Conservation (phyloP, 73 alveolate genomes). For the Paramecium sexaurelia region DNA sequence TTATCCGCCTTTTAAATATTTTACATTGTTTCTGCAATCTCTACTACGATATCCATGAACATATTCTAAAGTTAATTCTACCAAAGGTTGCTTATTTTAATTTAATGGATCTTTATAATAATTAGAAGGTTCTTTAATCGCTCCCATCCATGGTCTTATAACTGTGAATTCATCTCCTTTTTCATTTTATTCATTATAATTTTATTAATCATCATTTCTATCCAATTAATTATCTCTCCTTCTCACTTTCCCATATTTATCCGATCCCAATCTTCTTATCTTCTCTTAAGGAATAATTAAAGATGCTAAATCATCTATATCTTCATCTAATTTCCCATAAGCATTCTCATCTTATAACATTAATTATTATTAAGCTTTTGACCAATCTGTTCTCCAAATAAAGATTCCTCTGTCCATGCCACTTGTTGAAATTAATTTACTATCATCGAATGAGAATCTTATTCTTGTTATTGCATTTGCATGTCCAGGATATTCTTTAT, state of each 20-base stretch:
- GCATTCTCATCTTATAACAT: not conserved
- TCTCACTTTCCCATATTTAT: conserved; percentile 68
- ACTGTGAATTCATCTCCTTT: conserved; percentile 86
- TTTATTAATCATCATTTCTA: conserved; percentile 55
- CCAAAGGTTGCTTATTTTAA: conserved; percentile 83
- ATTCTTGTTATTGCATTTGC: conserved; percentile 93
- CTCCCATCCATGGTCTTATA: conserved; percentile 85
- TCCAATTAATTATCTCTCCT: conserved; percentile 67
- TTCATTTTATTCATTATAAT: conserved; percentile 78
- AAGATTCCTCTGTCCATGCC: conserved; percentile 95
- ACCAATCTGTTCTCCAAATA: conserved; percentile 92
- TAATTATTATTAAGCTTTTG: not conserved
- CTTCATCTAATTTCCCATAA: not conserved
- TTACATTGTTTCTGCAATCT: conserved; percentile 91
- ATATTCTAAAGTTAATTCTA: conserved; percentile 82
- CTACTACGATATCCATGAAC: conserved; percentile 96
- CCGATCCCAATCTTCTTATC: conserved; percentile 56
- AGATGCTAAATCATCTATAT: not conserved
- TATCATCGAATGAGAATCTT: conserved; percentile 90
- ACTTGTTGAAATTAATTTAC: conserved; percentile 85
- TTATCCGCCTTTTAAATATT: conserved; percentile 75
- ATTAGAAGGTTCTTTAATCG: conserved; percentile 87
- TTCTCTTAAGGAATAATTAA: conserved; percentile 29
- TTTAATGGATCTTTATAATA: conserved; percentile 82
- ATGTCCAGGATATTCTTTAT: conserved; percentile 93